Evolutionary conservation across 148 eudicot species (phyloP).

Genomic region (Talinum fruticosum): DNA sequence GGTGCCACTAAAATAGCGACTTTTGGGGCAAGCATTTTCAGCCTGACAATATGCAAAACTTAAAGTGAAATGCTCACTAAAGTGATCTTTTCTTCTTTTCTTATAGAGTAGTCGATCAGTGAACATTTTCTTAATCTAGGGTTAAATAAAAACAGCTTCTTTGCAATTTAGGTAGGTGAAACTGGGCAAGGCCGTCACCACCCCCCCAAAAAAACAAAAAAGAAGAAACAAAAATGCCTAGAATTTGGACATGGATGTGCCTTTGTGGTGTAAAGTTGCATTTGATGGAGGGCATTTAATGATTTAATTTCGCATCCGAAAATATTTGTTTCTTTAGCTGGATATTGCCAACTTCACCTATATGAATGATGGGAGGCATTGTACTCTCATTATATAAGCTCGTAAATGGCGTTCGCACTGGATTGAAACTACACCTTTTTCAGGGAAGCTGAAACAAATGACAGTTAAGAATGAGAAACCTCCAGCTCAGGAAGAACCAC

Average conservation of each 20-base stretch:
- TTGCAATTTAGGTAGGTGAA: neutral
- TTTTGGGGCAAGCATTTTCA: neutral
- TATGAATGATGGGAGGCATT: too few relatives aligned
- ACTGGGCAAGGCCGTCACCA: neutral
- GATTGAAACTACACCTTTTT: constrained; percentile 5
- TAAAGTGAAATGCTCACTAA: neutral
- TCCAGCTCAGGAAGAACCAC: constrained; percentile 47
- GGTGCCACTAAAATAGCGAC: neutral
- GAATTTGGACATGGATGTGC: too few relatives aligned
- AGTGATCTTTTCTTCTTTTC: neutral
- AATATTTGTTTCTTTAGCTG: neutral
- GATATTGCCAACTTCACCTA: neutral
- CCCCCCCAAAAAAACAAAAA: neutral
- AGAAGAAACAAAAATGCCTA: too few relatives aligned
- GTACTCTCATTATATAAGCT: neutral
- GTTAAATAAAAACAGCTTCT: neutral
- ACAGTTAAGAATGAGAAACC: constrained; percentile 63
- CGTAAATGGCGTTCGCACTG: neutral
- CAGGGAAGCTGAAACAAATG: constrained; percentile 78
- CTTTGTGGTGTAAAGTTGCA: neutral
- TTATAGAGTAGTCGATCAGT: neutral
- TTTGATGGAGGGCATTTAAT: neutral
- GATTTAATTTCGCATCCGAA: neutral
- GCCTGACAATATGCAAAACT: neutral
- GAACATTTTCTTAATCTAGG: neutral